phyloP scores from a whole-genome alignment of 768 basidiomycete species.

The Ramaria rubella region DNA sequence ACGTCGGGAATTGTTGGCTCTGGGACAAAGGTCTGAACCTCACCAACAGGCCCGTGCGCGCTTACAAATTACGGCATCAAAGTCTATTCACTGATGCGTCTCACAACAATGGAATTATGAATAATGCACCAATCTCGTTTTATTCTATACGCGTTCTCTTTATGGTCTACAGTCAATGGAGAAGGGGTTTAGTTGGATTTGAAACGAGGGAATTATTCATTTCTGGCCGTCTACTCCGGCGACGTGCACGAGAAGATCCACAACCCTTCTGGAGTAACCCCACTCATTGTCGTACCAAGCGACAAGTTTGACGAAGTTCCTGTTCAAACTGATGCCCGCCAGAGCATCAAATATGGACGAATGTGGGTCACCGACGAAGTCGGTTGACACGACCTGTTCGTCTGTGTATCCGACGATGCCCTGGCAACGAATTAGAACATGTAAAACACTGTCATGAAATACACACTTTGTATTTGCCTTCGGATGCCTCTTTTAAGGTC shows the following conservation, averaged over 20 bases:
- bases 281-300: slow-evolving; percentile 95
- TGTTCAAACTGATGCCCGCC: slow-evolving; percentile 89
- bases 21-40: too few relatives aligned
- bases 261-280: slow-evolving; percentile 90
- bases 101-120: too few relatives aligned
- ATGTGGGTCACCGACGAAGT: slow-evolving; percentile 72
- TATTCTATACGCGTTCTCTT: too few relatives aligned
- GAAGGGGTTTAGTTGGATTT: too few relatives aligned
- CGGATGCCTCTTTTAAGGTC: slow-evolving; percentile 71
- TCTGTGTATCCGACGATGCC: slow-evolving; percentile 89
- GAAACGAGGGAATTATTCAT: not conserved
- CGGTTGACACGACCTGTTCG: slow-evolving; percentile 88
- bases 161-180: too few relatives aligned
- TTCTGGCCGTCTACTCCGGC: slow-evolving; percentile 58
- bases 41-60: not conserved
- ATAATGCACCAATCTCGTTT: too few relatives aligned
- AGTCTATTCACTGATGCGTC: too few relatives aligned
- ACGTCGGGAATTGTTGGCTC: too few relatives aligned
- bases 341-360: slow-evolving; percentile 92
- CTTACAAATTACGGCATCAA: too few relatives aligned
- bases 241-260: slow-evolving; percentile 78
- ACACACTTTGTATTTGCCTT: slow-evolving; percentile 41
- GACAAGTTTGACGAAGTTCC: slow-evolving; percentile 93
- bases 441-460: not conserved
- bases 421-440: slow-evolving; percentile 25